Evolutionary conservation across 2,329 filamentous ascomycete genomes (phyloP), one percentile per base, ranked within the genome.

Genomic region (Gliomastix tumulicola): DNA sequence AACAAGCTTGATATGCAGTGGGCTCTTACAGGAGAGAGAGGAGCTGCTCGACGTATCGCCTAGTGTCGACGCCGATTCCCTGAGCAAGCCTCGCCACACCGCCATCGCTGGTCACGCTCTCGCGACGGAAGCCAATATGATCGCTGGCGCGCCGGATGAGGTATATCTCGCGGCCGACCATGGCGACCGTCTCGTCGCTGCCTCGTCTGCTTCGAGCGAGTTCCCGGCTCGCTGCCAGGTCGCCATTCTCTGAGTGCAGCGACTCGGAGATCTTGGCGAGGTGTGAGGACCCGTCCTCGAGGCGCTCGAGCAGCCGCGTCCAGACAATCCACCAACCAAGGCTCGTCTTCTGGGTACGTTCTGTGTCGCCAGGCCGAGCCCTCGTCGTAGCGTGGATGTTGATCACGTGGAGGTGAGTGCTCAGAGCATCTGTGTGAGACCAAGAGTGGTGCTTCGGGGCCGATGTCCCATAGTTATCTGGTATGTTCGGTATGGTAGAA

Each of bases 31-130:
- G 15, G 50, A 88, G 55, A 50, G 71, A 85, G 55, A 88, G 60
- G 38, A 89, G 54, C 2, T 78, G 79, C 55, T 88, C 84, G 5
- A 88, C 76, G 56, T 88, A 88, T 52, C 73, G 74, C 55, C 79
- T 72, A 21, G 84, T 86, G 63, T 89, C 84, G 22, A 88, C 71
- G 0, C 84, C 84, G 44, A 89, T 86, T 0, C 84, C 84, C 49
- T 85, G 79, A 0, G 75, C 78, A 44, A 88, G 56, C 38, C 72
- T 71, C 16, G 69, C 72, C 2, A 79, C 74, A 4, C 75, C 76
- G 18, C 72, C 74, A 39, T 68, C 49, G 32, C 59, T 47, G n/a
- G n/a, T n/a, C n/a, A n/a, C n/a, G 12, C 62, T 51, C 21, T 61
- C 47, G 18, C 58, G 56, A 22, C 63, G 57, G 30, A 61, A 57